Evolutionary conservation across 192 early-diverging fungal genomes (phyloP).

Genomic region (Jimgerdemannia lactiflua): DNA sequence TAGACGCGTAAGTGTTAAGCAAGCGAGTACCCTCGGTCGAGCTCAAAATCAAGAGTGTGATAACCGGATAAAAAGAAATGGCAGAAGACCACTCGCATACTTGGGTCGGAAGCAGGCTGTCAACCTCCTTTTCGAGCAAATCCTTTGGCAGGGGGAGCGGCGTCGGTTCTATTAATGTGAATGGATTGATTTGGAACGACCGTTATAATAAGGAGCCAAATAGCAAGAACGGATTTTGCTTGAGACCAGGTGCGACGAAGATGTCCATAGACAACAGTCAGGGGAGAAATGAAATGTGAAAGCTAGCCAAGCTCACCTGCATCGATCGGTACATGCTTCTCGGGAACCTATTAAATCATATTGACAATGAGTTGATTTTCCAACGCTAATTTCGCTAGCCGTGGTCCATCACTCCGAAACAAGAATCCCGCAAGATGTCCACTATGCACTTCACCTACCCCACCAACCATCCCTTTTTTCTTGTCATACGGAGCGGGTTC

Average conservation of each 20-base stretch:
- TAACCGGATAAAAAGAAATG: neutral
- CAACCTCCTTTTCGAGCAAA: conserved; percentile 15
- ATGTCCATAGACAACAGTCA: no score
- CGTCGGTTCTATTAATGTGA: conserved; percentile 3
- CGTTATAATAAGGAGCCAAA: neutral
- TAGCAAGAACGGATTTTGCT: no score
- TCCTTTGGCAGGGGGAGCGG: conserved; percentile 3
- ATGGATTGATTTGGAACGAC: neutral
- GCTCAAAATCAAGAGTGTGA: no score
- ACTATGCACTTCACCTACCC: neutral
- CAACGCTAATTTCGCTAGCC: no score
- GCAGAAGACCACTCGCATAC: neutral
- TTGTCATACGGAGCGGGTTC: neutral
- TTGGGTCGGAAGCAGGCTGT: conserved; percentile 27
- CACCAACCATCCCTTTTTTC: neutral
- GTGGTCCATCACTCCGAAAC: neutral
- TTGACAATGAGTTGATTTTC: no score
- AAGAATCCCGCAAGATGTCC: neutral
- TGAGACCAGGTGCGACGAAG: no score
- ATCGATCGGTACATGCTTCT: no score
- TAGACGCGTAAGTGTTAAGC: neutral
- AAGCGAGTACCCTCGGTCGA: neutral
- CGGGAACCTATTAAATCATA: no score
- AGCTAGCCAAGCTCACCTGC: no score
- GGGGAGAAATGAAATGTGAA: no score